Evolutionary conservation across 768 basidiomycete genomes (phyloP), one percentile per base, ranked within the genome.

Genomic region (Podaxis sp.): DNA sequence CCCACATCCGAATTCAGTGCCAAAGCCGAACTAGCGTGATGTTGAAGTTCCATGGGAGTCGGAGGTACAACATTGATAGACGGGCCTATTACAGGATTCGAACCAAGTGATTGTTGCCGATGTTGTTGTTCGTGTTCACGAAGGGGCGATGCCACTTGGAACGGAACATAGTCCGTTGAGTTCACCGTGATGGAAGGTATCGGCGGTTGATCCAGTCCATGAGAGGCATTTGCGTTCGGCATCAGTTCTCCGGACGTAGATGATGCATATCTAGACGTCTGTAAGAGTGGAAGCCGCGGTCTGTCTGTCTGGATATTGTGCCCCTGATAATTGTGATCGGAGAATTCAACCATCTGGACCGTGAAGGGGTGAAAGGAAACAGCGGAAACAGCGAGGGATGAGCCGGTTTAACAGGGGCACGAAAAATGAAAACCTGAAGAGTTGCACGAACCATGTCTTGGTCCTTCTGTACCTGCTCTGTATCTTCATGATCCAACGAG

Each of bases 371-470:
- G 3, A 22, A 22, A 49, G 19, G 19, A 24, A 24, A 19, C 22
- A 15, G 7, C 8, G 25, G 9, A 50, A 24, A 50, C 19, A 22
- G 12, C 24, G n/a, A 22, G 19, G 40, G 46, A 53, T 38, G 41
- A 66, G 38, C 37, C 36, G 58, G 41, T 43, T 49, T 33, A 41
- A 51, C 13, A 49, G n/a, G 15, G 49, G 33, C n/a, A 63, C 33
- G 33, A 9, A 24, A 56, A 27, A 27, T 41, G 61, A 57, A 54
- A 27, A 19, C 47, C 22, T 68, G 50, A 33, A 55, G 15, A 47
- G 25, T 47, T 6, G 56, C 61, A 72, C 80, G 58, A 59, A 86
- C 85, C 82, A 87, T 84, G 66, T 85, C 85, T 49, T 77, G 80
- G 66, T 86, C 86, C 38, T 68, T 70, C 36, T 53, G 59, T 19